Percentiles rank a stretch among this genome's conserved stretches.
Evolutionary conservation across 2,329 filamentous ascomycete genomes (phyloP).

Genomic region (Alternaria consortialis): DNA sequence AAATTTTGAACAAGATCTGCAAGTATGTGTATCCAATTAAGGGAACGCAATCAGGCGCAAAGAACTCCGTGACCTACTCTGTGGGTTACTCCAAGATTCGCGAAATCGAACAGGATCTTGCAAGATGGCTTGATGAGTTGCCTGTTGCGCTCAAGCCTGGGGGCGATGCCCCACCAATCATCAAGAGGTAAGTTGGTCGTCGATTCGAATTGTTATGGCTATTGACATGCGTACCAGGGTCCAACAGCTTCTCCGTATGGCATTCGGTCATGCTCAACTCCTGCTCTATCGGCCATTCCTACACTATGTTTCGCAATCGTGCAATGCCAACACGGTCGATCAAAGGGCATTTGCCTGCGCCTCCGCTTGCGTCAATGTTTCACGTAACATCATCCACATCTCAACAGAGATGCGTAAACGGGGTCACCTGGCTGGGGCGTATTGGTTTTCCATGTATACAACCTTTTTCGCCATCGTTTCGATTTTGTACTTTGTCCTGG

Average conservation of each 20-base stretch:
- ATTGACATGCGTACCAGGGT: constrained; percentile 50
- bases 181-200: constrained; percentile 71
- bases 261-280: constrained; percentile 85
- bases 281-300: constrained; percentile 84
- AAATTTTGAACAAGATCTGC: constrained; percentile 68
- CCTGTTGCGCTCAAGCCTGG: constrained; percentile 82
- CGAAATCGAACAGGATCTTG: constrained; percentile 70
- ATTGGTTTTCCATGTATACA: constrained; percentile 88
- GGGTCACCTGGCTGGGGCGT: constrained; percentile 78
- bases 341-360: constrained; percentile 81
- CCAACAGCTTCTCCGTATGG: constrained; percentile 79
- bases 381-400: constrained; percentile 80
- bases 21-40: constrained; percentile 72
- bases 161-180: constrained; percentile 75
- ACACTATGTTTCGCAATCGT: constrained; percentile 76
- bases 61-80: constrained; percentile 63
- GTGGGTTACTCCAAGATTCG: constrained; percentile 71
- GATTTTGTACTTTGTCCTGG: constrained; percentile 79
- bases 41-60: constrained; percentile 50
- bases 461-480: constrained; percentile 84
- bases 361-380: constrained; percentile 71
- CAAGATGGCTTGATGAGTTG: constrained; percentile 71
- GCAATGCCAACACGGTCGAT: constrained; percentile 65
- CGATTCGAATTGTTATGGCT: background rate
- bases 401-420: constrained; percentile 79